Evolutionary conservation across 1,284 basidiomycete genomes (phyloP).

Genomic region (Moniliophthora roreri): DNA sequence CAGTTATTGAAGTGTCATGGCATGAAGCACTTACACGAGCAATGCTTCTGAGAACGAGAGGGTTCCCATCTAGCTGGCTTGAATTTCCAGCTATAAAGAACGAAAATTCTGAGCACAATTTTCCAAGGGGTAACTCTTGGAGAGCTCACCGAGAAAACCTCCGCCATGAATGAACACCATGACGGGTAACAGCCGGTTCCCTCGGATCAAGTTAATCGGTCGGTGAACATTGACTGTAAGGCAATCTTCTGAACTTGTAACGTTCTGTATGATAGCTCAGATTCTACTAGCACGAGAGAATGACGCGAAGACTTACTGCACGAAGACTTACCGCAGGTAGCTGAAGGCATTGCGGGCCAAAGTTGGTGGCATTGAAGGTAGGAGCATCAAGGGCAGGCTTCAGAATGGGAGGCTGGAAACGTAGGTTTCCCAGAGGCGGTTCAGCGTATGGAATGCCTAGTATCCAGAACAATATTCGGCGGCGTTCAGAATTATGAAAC

Average conservation of each 20-base stretch:
- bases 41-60: constrained; percentile 6
- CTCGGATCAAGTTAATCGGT: background rate
- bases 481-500: background rate
- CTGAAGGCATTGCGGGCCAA: background rate
- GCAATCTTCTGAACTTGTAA: background rate
- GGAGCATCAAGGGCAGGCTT: background rate
- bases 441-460: constrained; percentile 1
- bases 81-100: background rate
- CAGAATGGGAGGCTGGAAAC: background rate
- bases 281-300: background rate
- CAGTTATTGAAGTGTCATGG: background rate
- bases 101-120: background rate
- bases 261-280: background rate
- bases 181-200: background rate
- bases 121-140: background rate
- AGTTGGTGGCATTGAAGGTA: background rate
- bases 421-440: background rate
- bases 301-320: background rate
- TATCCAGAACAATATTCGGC: no score
- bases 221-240: background rate
- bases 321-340: background rate
- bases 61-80: background rate
- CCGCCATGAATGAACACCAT: background rate
- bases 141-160: background rate
- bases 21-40: constrained; percentile 7